phyloP scores from a whole-genome alignment of 768 basidiomycete species.

The Mycena leptocephala region DNA sequence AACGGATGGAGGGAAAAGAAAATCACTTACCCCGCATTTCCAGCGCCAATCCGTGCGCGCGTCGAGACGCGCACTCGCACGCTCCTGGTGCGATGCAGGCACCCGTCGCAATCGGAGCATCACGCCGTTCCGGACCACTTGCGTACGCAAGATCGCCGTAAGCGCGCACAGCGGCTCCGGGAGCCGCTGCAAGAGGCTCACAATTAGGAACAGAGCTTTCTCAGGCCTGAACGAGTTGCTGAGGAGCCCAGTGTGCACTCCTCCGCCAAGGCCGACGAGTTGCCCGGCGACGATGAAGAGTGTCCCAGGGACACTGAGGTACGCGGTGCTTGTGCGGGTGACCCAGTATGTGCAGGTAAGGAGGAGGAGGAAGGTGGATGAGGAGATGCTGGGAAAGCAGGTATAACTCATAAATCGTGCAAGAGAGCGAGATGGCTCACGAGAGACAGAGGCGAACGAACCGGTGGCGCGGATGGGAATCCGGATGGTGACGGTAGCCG shows the following conservation, averaged over 20 bases:
- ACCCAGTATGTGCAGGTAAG: constrained; percentile 6
- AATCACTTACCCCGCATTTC: constrained; percentile 3
- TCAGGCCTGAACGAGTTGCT: too few species aligned
- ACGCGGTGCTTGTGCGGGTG: background rate
- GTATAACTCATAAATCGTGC: background rate
- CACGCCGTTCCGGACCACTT: background rate
- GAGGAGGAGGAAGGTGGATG: background rate
- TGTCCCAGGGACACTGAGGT: constrained; percentile 2
- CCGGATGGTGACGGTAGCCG: background rate
- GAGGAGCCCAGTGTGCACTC: background rate
- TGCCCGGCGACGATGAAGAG: background rate
- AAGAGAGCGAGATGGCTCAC: background rate
- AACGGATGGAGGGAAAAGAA: too few species aligned
- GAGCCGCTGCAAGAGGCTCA: too few species aligned
- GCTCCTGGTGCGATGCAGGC: constrained; percentile 9
- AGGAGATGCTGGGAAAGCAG: background rate
- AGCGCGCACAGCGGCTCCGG: background rate
- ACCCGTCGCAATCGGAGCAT: background rate
- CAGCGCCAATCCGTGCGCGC: constrained; percentile 10
- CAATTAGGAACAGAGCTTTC: background rate
- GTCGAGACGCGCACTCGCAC: background rate
- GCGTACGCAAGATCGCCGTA: background rate
- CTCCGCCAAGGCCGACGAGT: too few species aligned
- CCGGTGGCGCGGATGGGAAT: constrained; percentile 1
- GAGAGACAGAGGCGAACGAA: background rate